Percentiles rank a stretch among this genome's conserved stretches.
Evolutionary conservation across 2,329 filamentous ascomycete species (phyloP).

Genomic region (Pseudogymnoascus sp.): DNA sequence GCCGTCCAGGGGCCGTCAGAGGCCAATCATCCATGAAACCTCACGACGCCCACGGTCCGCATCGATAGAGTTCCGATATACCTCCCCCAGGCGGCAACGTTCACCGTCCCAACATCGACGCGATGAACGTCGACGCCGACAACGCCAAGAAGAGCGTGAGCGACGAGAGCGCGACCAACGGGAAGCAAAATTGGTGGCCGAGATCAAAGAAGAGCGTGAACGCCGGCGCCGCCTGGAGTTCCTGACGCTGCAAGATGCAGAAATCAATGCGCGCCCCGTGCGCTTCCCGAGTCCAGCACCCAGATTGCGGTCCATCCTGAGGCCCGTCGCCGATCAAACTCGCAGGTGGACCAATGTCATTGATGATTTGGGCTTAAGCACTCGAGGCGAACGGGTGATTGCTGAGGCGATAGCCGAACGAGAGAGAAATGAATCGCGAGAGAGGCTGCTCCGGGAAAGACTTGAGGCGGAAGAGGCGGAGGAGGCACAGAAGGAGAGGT

Average conservation of each 20-base stretch:
- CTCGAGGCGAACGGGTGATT: constrained; percentile 13
- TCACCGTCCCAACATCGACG: constrained; percentile 13
- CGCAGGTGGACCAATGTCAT: constrained; percentile 15
- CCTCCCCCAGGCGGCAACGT: constrained; percentile 20
- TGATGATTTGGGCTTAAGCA: constrained; percentile 14
- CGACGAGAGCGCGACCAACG: constrained; percentile 14
- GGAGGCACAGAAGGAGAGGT: constrained; percentile 18
- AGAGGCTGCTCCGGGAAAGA: constrained; percentile 14
- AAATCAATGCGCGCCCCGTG: constrained; percentile 22
- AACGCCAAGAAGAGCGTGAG: constrained; percentile 11
- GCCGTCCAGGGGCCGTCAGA: not conserved
- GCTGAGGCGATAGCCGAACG: constrained; percentile 6
- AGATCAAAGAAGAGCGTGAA: not conserved
- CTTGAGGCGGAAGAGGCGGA: constrained; percentile 12
- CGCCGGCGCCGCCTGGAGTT: constrained; percentile 14
- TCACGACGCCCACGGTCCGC: constrained; percentile 12
- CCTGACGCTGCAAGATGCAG: constrained; percentile 23
- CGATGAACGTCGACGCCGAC: constrained; percentile 13
- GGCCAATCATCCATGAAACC: not conserved
- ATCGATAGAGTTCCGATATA: constrained; percentile 18
- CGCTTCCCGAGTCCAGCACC: constrained; percentile 14
- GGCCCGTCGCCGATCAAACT: constrained; percentile 21
- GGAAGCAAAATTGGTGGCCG: constrained; percentile 14
- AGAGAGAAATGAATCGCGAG: not conserved
- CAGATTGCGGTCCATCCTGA: constrained; percentile 9